Evolutionary conservation across 768 basidiomycete genomes (phyloP).

Genomic region (Kwoniella heveanensis): DNA sequence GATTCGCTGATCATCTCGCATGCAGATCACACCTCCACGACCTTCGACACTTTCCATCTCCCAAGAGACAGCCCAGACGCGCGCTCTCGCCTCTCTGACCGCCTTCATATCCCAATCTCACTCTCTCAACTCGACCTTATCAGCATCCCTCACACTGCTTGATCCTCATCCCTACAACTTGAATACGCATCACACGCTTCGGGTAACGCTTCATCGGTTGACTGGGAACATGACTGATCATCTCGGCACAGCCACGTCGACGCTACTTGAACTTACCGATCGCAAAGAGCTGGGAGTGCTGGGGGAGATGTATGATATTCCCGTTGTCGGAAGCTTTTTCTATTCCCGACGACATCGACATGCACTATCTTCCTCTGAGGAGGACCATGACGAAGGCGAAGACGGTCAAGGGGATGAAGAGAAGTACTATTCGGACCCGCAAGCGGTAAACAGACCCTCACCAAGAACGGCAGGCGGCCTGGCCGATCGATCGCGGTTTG

Average conservation of each 20-base stretch:
- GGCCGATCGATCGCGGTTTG: not conserved
- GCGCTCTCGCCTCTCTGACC: conserved; percentile 9
- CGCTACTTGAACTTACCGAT: conserved; percentile 33
- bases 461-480: not conserved
- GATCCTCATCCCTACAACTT: conserved; percentile 16
- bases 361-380: conserved; percentile 9
- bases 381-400: conserved; percentile 9
- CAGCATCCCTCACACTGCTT: conserved; percentile 24
- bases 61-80: conserved; percentile 1
- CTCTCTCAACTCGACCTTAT: conserved; percentile 27
- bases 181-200: conserved; percentile 24
- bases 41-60: not conserved
- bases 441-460: not conserved
- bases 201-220: conserved; percentile 34
- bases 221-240: conserved; percentile 38
- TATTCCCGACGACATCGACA: conserved; percentile 17
- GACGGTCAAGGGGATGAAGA: not conserved
- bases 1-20: not conserved
- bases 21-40: not conserved
- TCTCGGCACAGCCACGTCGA: conserved; percentile 38
- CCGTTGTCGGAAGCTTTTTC: conserved; percentile 26
- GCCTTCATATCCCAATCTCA: conserved; percentile 29
- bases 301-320: conserved; percentile 51
- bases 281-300: conserved; percentile 35
- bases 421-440: not conserved